phyloP scores from a whole-genome alignment of 2,329 filamentous ascomycete genomes.

The Colletotrichum sp. region DNA sequence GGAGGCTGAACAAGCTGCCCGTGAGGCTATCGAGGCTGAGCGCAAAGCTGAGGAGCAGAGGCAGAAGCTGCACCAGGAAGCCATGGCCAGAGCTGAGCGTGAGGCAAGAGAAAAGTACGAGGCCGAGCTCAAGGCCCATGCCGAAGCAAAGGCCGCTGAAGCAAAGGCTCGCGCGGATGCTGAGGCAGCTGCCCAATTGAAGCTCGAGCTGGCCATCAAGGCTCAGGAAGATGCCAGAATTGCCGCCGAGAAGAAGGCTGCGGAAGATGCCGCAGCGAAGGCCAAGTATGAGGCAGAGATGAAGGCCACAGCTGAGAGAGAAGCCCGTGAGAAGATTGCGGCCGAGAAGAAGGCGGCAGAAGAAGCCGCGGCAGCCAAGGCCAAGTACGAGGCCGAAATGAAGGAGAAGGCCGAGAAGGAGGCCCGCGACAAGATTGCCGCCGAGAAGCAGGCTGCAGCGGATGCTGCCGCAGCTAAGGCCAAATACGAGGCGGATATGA shows the following conservation, averaged over 20 bases:
- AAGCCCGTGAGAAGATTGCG: slow-evolving; percentile 30
- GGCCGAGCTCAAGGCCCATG: slow-evolving; percentile 47
- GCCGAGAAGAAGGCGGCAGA: slow-evolving; percentile 32
- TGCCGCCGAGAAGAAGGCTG: slow-evolving; percentile 43
- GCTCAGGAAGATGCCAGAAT: slow-evolving; percentile 42
- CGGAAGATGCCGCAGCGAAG: slow-evolving; percentile 36
- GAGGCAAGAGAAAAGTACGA: slow-evolving; percentile 43
- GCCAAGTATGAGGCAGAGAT: slow-evolving; percentile 31
- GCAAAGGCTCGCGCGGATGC: slow-evolving; percentile 46
- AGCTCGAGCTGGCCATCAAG: slow-evolving; percentile 33
- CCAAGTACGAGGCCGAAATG: slow-evolving; percentile 26
- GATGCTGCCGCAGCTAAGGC: slow-evolving; percentile 28
- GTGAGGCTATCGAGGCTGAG: slow-evolving; percentile 49
- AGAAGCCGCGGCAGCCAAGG: slow-evolving; percentile 27
- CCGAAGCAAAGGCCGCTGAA: slow-evolving; percentile 42
- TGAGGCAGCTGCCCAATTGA: slow-evolving; percentile 39
- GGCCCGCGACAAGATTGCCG: slow-evolving; percentile 30
- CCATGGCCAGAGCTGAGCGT: slow-evolving; percentile 31
- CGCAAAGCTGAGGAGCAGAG: slow-evolving; percentile 52
- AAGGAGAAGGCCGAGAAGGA: slow-evolving; percentile 41
- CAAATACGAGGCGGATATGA: slow-evolving; percentile 29
- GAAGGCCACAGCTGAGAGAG: slow-evolving; percentile 41
- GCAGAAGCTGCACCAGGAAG: slow-evolving; percentile 38
- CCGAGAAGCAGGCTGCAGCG: slow-evolving; percentile 32
- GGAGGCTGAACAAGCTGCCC: slow-evolving; percentile 50